Base-by-base conservation (phyloP, 169 alveolate species). In the Plasmodium chabaudi region DNA sequence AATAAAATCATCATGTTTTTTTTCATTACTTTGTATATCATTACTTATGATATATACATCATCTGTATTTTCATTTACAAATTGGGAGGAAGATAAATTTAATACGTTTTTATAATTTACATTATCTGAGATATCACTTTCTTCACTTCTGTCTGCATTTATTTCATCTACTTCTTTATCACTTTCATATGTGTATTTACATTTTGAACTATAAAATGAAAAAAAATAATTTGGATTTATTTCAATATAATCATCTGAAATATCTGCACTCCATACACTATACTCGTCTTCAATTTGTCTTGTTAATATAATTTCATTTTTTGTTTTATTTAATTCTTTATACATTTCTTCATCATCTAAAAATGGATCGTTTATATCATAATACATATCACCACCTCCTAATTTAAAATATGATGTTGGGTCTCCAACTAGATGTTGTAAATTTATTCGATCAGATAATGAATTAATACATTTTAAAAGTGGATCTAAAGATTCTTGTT, bases 301-400 rank as follows among this genome's bases (percentile, higher is more conserved):
- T 59, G 93, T 92, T 17, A 64, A 72, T 57, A 94, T 49, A 2
- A 94, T 87, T 39, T 94, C 95, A 59, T 86, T 86, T 64, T 87
- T 87, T 9, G 94, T 87, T 75, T 92, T 72, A 42, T 87, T 77
- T 47, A 94, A 73, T 72, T 92, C 95, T 49, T 82, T 77, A 69
- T 82, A 89, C 95, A 94, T 94, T 55, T 84, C 94, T 68, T 71
- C 92, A 46, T 94, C 96, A 72, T 94, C 96, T 46, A 94, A 87
- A 61, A 94, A 94, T 9, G 96, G 96, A 79, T 94, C 96, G 75
- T 94, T 93, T 23, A 94, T 94, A 63, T 94, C 96, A 64, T 94
- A 94, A 84, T 89, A 94, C 96, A 92, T 94, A 56, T 94, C 96
- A 56, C 93, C 96, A 44, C 96, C 96, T 17, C 96, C 96, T 13